These are phyloP conservation scores for Medicago truncatula DNA, from an alignment of 306 rosid species.

Conservation along the genomic window DNA sequence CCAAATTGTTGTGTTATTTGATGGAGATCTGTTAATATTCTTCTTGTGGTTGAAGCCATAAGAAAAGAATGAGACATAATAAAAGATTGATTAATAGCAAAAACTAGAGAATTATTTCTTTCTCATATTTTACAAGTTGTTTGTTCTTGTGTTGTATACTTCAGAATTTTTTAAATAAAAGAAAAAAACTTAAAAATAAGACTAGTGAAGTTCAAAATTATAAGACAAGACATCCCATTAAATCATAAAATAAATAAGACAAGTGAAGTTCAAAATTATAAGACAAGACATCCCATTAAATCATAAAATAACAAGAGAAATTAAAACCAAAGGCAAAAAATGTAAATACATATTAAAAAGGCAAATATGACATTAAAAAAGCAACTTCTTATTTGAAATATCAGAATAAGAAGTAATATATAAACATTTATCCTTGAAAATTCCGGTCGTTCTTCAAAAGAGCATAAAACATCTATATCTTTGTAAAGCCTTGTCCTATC, in stretches of 20 bases:
- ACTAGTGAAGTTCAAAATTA: constrained; percentile 12
- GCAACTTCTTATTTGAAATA: neutral
- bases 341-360: neutral
- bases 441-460: constrained; percentile 1
- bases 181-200: neutral
- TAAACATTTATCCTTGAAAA: constrained; percentile 15
- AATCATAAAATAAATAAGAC: constrained; percentile 18
- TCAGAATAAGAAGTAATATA: neutral
- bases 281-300: constrained; percentile 12
- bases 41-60: constrained; percentile 20
- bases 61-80: constrained; percentile 11
- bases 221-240: neutral
- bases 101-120: neutral
- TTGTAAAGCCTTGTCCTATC: constrained; percentile 10
- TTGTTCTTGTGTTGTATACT: constrained; percentile 28
- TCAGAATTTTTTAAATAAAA: neutral
- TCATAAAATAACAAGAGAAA: constrained; percentile 23
- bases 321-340: constrained; percentile 10
- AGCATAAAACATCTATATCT: neutral
- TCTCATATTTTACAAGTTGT: neutral
- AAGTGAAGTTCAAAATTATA: constrained; percentile 8
- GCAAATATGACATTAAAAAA: no score
- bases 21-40: constrained; percentile 27
- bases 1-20: constrained; percentile 25
- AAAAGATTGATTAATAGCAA: constrained; percentile 11